These are phyloP conservation scores for Diaporthe vexans DNA, from an alignment of 2,329 filamentous ascomycete genomes.

Conservation along the genomic window DNA sequence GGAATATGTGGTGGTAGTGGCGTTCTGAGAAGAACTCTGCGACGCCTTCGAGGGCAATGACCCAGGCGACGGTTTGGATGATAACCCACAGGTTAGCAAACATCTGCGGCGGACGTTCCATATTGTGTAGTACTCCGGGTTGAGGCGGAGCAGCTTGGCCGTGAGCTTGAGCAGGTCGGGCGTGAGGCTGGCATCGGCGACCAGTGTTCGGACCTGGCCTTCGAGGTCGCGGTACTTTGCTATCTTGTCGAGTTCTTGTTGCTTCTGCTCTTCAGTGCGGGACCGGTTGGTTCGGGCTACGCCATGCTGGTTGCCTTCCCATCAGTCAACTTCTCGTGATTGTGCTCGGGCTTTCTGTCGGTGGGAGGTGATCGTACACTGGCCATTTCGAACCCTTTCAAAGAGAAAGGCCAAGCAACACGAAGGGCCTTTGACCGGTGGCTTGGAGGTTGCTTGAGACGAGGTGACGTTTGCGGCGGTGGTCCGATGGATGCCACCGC, in stretches of 20 bases:
- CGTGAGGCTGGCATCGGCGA: constrained; percentile 64
- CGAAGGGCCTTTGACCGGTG: constrained; percentile 7
- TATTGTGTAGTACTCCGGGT: constrained; percentile 91
- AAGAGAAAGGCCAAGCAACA: neutral
- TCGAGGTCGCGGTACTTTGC: constrained; percentile 81
- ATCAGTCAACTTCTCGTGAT: constrained; percentile 41
- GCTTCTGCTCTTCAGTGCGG: constrained; percentile 77
- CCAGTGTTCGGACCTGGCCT: constrained; percentile 75
- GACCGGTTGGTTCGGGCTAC: constrained; percentile 77
- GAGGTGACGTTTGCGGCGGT: constrained; percentile 21
- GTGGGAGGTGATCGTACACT: constrained; percentile 36
- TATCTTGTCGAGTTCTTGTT: constrained; percentile 82
- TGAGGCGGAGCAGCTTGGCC: constrained; percentile 79
- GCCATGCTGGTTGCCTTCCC: constrained; percentile 75
- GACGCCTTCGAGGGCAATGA: constrained; percentile 68
- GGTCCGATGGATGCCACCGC: neutral
- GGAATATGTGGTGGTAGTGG: constrained; percentile 73
- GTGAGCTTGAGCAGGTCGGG: constrained; percentile 75
- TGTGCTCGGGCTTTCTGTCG: constrained; percentile 11
- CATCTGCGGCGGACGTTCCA: constrained; percentile 86
- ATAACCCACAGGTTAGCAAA: constrained; percentile 72
- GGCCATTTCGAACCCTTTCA: constrained; percentile 37
- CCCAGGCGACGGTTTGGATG: constrained; percentile 66
- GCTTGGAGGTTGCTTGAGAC: neutral
- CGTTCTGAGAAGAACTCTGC: constrained; percentile 66